These are phyloP conservation scores for Pseudocercospora musae DNA, from an alignment of 2,329 filamentous ascomycete genomes.

Conservation along the genomic window DNA sequence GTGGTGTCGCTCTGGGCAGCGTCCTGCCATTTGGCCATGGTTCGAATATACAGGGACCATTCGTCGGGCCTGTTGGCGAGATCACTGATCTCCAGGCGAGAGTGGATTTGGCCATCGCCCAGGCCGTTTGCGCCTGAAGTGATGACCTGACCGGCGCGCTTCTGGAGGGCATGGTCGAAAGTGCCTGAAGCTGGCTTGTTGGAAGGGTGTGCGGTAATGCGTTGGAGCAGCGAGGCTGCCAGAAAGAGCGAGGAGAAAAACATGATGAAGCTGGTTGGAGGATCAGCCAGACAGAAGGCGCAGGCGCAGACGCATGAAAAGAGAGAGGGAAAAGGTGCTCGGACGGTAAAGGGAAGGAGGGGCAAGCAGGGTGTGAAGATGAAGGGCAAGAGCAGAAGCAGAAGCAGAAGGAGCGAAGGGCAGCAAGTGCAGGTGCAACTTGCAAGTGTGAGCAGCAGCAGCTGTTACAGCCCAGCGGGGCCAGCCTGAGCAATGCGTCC, in stretches of 20 bases:
- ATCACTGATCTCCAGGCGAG: conserved; percentile 22
- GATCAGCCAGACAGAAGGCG: not conserved
- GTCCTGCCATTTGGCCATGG: conserved; percentile 18
- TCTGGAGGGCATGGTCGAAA: conserved; percentile 2
- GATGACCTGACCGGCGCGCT: conserved; percentile 16
- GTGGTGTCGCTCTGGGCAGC: conserved; percentile 9
- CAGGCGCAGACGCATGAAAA: too few relatives aligned
- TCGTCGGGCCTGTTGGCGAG: conserved; percentile 18
- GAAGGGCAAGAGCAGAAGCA: not conserved
- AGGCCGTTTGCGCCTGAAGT: conserved; percentile 20
- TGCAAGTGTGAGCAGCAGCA: not conserved
- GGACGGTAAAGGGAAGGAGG: not conserved
- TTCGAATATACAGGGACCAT: conserved; percentile 23
- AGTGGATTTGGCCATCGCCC: conserved; percentile 17
- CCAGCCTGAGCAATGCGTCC: too few relatives aligned
- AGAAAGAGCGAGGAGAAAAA: conserved; percentile 13
- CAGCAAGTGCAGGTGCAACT: not conserved
- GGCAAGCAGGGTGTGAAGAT: not conserved
- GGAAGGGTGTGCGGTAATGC: conserved; percentile 2
- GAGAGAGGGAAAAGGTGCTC: not conserved
- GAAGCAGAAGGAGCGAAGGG: not conserved
- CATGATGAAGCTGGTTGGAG: conserved; percentile 4
- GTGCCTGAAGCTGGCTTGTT: conserved; percentile 16
- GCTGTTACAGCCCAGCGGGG: too few relatives aligned
- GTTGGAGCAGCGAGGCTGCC: conserved; percentile 7